Evolutionary conservation across 2,329 filamentous ascomycete genomes (phyloP).

Genomic region (Aspergillus texensis): DNA sequence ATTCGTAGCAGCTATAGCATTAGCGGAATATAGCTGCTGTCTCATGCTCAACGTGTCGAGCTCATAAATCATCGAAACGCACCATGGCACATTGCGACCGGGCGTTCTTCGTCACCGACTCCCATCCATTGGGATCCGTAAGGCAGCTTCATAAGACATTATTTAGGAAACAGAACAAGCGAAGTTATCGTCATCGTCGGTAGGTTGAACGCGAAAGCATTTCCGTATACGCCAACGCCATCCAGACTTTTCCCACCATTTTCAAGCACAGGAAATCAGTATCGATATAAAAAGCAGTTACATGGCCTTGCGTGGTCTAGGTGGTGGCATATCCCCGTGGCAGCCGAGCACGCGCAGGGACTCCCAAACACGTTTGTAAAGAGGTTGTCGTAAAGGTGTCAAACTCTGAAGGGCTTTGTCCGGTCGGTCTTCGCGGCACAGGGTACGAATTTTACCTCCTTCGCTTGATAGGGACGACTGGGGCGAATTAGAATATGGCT

Average conservation of each 20-base stretch:
- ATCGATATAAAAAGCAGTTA: constrained; percentile 8
- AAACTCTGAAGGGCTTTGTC: constrained; percentile 25
- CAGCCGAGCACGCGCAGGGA: constrained; percentile 31
- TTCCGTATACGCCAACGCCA: constrained; percentile 10
- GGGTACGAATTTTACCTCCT: constrained; percentile 31
- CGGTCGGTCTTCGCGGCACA: constrained; percentile 36
- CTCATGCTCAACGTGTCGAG: constrained; percentile 1
- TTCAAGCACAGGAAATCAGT: not conserved
- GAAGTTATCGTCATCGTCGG: not conserved
- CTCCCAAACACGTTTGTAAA: constrained; percentile 30
- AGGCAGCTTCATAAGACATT: constrained; percentile 1
- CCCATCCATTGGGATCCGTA: not conserved
- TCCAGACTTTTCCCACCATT: constrained; percentile 1
- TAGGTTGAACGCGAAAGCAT: not conserved
- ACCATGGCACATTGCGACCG: not conserved
- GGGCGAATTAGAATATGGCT: constrained; percentile 32
- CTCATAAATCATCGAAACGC: constrained; percentile 10
- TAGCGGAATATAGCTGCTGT: not conserved
- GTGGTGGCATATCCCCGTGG: constrained; percentile 23
- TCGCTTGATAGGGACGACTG: constrained; percentile 26
- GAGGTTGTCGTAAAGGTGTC: constrained; percentile 21
- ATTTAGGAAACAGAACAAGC: not conserved
- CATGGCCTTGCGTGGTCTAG: constrained; percentile 20
- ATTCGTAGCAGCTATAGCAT: constrained; percentile 9
- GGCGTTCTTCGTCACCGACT: constrained; percentile 2